Evolutionary conservation across 1,284 basidiomycete genomes (phyloP).

Genomic region (Cryptococcus sp.): DNA sequence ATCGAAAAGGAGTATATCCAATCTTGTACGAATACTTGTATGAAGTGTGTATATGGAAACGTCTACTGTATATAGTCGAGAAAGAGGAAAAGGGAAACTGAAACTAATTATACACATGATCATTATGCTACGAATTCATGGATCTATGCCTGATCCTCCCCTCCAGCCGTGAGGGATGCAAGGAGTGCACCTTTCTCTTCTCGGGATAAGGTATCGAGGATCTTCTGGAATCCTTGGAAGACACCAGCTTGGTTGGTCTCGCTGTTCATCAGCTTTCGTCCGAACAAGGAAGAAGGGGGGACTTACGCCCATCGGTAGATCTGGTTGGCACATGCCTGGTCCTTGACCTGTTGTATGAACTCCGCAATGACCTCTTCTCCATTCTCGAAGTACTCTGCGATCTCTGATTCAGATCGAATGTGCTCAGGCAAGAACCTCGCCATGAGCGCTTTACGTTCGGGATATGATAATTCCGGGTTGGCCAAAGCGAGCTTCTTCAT

Average conservation of each 20-base stretch:
- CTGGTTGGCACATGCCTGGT: slow-evolving; percentile 40
- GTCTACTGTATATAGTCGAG: too few relatives aligned
- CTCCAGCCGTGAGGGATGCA: slow-evolving; percentile 21
- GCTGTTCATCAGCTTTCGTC: slow-evolving; percentile 5
- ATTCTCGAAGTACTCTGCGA: slow-evolving; percentile 47
- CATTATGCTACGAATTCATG: too few relatives aligned
- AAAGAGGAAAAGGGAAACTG: too few relatives aligned
- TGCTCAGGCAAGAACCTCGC: slow-evolving; percentile 39
- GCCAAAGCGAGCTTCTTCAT: slow-evolving; percentile 45
- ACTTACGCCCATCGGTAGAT: slow-evolving; percentile 43
- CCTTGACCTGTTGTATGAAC: slow-evolving; percentile 33
- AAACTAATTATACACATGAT: too few relatives aligned
- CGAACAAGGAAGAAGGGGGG: not conserved
- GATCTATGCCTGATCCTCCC: not conserved
- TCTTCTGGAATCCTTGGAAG: slow-evolving; percentile 39
- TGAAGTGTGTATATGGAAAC: not conserved
- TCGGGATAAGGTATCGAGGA: slow-evolving; percentile 60
- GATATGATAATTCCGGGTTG: slow-evolving; percentile 44
- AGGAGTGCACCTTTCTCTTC: slow-evolving; percentile 66
- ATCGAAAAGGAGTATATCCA: not conserved
- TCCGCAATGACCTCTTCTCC: slow-evolving; percentile 33
- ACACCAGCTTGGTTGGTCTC: slow-evolving; percentile 42
- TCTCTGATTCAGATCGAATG: slow-evolving; percentile 33
- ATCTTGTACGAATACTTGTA: not conserved
- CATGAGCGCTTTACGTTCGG: slow-evolving; percentile 41